These are phyloP conservation scores for Sechiopsis laciniata DNA, from an alignment of 306 rosid species.

Conservation along the genomic window DNA sequence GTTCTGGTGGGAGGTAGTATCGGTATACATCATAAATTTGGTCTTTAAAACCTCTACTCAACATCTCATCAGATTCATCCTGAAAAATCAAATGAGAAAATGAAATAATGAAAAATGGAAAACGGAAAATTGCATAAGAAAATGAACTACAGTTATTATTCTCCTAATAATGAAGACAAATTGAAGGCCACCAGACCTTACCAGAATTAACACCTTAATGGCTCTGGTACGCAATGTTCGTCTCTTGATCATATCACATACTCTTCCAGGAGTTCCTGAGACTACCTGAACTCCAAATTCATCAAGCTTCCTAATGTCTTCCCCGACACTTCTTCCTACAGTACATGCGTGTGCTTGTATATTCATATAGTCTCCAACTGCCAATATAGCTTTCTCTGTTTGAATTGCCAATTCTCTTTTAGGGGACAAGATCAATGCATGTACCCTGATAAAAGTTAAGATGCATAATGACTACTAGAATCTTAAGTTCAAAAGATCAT, in stretches of 20 bases:
- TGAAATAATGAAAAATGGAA: neutral
- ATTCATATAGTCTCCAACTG: conserved; percentile 82
- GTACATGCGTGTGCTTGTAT: conserved; percentile 86
- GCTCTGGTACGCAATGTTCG: conserved; percentile 88
- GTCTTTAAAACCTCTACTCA: conserved; percentile 98
- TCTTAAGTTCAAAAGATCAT: no score
- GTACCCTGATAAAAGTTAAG: conserved; percentile 47
- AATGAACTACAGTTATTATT: no score
- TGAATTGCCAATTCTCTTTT: conserved; percentile 93
- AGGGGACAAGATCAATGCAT: conserved; percentile 84
- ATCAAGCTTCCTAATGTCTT: conserved; percentile 92
- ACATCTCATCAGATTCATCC: conserved; percentile 99
- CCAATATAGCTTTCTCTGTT: conserved; percentile 83
- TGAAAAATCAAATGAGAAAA: conserved; percentile 22
- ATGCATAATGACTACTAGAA: neutral
- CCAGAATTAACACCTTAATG: conserved; percentile 72
- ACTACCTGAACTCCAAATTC: conserved; percentile 94
- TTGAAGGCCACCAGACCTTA: conserved; percentile 31
- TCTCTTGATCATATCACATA: conserved; percentile 96
- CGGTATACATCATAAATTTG: conserved; percentile 95
- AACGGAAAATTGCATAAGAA: neutral
- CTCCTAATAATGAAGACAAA: neutral
- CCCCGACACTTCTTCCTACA: conserved; percentile 97
- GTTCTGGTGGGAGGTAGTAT: conserved; percentile 97
- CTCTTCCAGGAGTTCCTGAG: conserved; percentile 98